Percentiles rank a stretch among this genome's conserved stretches.
These are phyloP conservation scores for Aspergillus funiculosus DNA, from an alignment of 495 filamentous ascomycete genomes.

Conservation along the genomic window DNA sequence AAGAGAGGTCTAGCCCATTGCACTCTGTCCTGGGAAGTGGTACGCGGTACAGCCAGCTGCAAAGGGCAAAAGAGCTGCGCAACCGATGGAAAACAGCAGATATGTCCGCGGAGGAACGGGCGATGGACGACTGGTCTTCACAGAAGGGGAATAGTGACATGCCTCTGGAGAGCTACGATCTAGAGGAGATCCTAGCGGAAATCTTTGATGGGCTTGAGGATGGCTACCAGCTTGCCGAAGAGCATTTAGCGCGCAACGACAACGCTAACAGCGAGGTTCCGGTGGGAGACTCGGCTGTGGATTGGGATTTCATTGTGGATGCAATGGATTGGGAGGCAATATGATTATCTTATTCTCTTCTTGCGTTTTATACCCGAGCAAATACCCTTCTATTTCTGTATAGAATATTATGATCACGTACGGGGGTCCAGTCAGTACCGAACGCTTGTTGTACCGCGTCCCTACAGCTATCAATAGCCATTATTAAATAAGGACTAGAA, in stretches of 20 bases:
- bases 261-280: not conserved
- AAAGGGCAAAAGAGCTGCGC: conserved; percentile 55
- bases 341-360: no score
- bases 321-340: conserved; percentile 10
- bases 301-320: conserved; percentile 8
- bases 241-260: not conserved
- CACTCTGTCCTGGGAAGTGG: conserved; percentile 44
- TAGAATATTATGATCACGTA: no score
- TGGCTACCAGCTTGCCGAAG: conserved; percentile 17
- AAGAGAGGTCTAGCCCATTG: conserved; percentile 45
- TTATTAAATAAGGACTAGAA: no score
- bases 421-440: no score
- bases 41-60: conserved; percentile 43
- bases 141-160: conserved; percentile 3
- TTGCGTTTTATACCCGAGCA: no score
- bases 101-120: conserved; percentile 32
- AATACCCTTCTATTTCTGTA: no score
- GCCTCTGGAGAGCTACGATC: conserved; percentile 49
- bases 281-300: not conserved
- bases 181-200: conserved; percentile 47
- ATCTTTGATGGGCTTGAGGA: conserved; percentile 38
- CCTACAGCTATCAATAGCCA: no score
- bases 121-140: conserved; percentile 9
- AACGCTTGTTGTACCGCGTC: no score
- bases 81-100: conserved; percentile 63